A percentile compares a stretch with the other conserved stretches of the same genome.
These are phyloP conservation scores for Solanum clarkiae DNA, from an alignment of 257 asterid species.

Conservation along the genomic window DNA sequence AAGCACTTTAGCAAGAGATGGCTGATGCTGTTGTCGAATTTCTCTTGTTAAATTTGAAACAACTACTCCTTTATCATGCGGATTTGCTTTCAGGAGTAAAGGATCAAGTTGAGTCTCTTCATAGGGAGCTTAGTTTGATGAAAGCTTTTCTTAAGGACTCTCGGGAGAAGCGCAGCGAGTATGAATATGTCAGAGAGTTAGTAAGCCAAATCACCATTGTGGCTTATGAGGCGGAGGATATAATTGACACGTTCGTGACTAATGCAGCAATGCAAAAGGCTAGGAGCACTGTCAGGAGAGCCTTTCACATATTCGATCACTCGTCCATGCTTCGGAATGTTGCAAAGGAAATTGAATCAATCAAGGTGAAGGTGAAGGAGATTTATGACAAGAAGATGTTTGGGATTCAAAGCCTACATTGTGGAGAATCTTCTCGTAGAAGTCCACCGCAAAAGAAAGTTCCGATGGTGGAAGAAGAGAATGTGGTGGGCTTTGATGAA, in stretches of 20 bases:
- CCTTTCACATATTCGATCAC: constrained; percentile 9
- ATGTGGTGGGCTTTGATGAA: constrained; percentile 21
- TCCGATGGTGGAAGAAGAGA: constrained; percentile 19
- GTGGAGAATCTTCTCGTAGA: constrained; percentile 9
- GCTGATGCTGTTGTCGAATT: constrained; percentile 33
- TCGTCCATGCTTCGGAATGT: constrained; percentile 18
- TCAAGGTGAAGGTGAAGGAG: constrained; percentile 18
- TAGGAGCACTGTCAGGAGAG: constrained; percentile 3
- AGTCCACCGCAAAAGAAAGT: constrained; percentile 4
- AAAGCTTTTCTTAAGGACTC: constrained; percentile 40
- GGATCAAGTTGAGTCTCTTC: constrained; percentile 36
- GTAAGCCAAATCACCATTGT: constrained; percentile 32
- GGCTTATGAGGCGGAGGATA: constrained; percentile 35
- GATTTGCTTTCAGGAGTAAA: constrained; percentile 25
- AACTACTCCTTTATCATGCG: constrained; percentile 27
- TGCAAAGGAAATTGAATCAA: constrained; percentile 18
- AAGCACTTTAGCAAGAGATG: background rate
- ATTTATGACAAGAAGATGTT: constrained; percentile 31
- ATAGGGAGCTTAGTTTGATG: constrained; percentile 32
- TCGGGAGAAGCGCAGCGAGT: constrained; percentile 22
- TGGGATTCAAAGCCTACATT: constrained; percentile 27
- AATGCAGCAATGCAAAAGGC: constrained; percentile 22
- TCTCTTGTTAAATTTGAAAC: constrained; percentile 31
- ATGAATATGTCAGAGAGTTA: constrained; percentile 23
- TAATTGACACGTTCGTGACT: constrained; percentile 25